Conservation (phyloP, 257 asterid genomes). For the Solanum virginianum region DNA sequence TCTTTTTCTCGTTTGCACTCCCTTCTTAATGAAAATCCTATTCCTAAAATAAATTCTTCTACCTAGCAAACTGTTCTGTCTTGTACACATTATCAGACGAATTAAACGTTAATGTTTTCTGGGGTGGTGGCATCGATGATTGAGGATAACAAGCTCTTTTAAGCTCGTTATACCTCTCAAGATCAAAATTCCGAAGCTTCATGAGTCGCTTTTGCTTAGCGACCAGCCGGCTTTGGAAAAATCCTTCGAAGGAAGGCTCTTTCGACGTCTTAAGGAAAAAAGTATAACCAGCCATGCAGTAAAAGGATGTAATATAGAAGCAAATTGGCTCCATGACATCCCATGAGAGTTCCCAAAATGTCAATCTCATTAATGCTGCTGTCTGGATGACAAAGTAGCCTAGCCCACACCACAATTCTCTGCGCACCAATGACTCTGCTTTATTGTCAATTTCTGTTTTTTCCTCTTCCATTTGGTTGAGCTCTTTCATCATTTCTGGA, state of each 20-base stretch:
- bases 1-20: not conserved
- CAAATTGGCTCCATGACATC: slow-evolving; percentile 78
- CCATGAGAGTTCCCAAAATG: slow-evolving; percentile 70
- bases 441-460: slow-evolving; percentile 33
- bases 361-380: slow-evolving; percentile 48
- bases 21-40: not conserved
- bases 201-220: slow-evolving; percentile 51
- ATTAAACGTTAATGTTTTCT: not conserved
- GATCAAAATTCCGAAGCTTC: slow-evolving; percentile 27
- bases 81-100: not conserved
- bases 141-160: not conserved
- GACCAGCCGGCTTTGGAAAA: slow-evolving; percentile 38
- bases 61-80: not conserved
- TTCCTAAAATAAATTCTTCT: not conserved
- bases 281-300: slow-evolving; percentile 38
- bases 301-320: slow-evolving; percentile 32
- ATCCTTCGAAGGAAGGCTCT: slow-evolving; percentile 54
- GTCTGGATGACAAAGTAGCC: slow-evolving; percentile 29
- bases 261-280: slow-evolving; percentile 45
- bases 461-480: slow-evolving; percentile 26
- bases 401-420: slow-evolving; percentile 44
- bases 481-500: slow-evolving; percentile 19
- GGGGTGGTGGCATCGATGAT: not conserved
- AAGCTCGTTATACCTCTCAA: slow-evolving; percentile 29
- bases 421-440: slow-evolving; percentile 50